phyloP scores from a whole-genome alignment of 1,284 basidiomycete genomes.

The Coniophora puteana region DNA sequence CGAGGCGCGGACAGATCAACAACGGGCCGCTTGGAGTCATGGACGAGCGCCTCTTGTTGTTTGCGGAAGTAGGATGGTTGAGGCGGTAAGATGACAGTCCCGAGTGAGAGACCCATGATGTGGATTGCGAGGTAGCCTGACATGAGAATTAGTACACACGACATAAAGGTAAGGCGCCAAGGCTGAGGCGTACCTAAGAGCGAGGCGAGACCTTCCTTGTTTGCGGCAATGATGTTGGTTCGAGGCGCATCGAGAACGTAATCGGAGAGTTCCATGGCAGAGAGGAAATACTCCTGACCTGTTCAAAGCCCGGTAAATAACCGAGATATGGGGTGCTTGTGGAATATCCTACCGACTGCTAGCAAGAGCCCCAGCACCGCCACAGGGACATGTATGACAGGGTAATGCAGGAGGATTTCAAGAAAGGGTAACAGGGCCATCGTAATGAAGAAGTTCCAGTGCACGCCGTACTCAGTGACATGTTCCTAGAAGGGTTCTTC shows the following conservation, averaged over 20 bases:
- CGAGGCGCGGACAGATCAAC: constrained; percentile 29
- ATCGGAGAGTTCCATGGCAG: constrained; percentile 55
- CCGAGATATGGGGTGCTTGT: too few species aligned
- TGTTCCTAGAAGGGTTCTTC: constrained; percentile 70
- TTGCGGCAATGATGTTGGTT: constrained; percentile 64
- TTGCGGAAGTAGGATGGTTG: constrained; percentile 71
- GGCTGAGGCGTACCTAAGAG: constrained; percentile 54
- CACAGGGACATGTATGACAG: constrained; percentile 56
- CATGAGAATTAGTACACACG: background rate
- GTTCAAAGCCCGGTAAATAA: too few species aligned
- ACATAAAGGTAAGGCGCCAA: background rate
- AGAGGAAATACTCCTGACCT: too few species aligned
- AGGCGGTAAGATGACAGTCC: constrained; percentile 78
- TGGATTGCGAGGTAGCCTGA: constrained; percentile 90
- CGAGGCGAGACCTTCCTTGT: constrained; percentile 90
- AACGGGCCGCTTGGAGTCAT: constrained; percentile 10
- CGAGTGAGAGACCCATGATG: constrained; percentile 79
- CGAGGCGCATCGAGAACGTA: constrained; percentile 69
- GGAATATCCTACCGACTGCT: constrained; percentile 47
- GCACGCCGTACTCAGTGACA: constrained; percentile 91
- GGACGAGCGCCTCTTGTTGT: constrained; percentile 23
- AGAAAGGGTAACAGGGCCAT: constrained; percentile 79
- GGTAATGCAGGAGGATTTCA: constrained; percentile 66
- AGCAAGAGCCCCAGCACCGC: constrained; percentile 64
- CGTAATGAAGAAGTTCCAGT: constrained; percentile 99